Evolutionary conservation across 2,329 filamentous ascomycete genomes (phyloP).

Genomic region (Gremmenia infestans): DNA sequence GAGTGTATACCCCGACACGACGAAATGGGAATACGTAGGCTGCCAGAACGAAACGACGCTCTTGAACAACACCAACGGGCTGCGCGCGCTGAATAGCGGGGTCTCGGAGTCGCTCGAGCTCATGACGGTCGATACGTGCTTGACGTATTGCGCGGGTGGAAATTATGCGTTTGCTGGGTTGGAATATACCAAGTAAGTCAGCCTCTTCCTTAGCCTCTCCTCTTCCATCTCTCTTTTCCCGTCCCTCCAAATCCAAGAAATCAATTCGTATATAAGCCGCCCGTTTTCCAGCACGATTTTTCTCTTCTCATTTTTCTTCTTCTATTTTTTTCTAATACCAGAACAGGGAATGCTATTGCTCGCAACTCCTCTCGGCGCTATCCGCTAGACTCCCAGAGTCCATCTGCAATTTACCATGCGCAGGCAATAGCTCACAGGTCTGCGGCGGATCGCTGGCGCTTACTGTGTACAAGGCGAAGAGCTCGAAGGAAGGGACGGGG

Average conservation of each 20-base stretch:
- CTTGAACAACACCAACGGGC: conserved; percentile 17
- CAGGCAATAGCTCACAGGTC: conserved; percentile 45
- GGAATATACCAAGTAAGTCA: conserved; percentile 26
- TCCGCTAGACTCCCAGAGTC: conserved; percentile 42
- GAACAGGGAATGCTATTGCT: conserved; percentile 56
- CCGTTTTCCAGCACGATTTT: background rate
- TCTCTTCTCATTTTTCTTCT: background rate
- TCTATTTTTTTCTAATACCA: background rate
- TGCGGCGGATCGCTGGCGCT: conserved; percentile 51
- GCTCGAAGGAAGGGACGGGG: conserved; percentile 15
- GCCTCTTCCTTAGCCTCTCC: background rate
- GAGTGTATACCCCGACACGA: conserved; percentile 13
- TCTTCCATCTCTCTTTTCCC: background rate
- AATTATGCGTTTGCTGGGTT: conserved; percentile 23
- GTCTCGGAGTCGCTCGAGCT: conserved; percentile 12
- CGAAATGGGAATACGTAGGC: conserved; percentile 30
- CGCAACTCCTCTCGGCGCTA: conserved; percentile 43
- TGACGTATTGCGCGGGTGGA: conserved; percentile 17
- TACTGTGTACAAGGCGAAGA: conserved; percentile 37
- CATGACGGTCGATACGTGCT: conserved; percentile 25
- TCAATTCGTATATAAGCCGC: background rate
- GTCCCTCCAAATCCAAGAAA: background rate
- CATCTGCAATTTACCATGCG: conserved; percentile 48
- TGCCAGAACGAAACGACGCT: conserved; percentile 37
- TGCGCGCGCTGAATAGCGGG: conserved; percentile 19